A percentile compares a stretch with the other conserved stretches of the same genome.
Conservation (phyloP, 2,329 filamentous ascomycete species). For the Microsporum ferrugineum region DNA sequence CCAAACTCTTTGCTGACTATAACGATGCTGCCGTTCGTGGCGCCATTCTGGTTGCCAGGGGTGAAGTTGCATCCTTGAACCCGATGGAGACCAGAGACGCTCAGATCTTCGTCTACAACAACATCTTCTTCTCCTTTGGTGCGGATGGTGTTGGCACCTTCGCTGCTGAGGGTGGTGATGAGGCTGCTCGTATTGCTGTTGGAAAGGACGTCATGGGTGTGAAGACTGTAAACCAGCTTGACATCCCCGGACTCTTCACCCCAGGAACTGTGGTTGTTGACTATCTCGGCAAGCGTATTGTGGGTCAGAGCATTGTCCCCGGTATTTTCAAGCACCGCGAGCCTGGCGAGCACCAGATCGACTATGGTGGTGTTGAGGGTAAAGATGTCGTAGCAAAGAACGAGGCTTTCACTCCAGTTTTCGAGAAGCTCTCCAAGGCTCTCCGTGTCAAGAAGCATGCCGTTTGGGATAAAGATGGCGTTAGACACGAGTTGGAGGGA, state of each 20-base stretch:
- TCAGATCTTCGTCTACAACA: constrained; percentile 99
- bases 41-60: constrained; percentile 80
- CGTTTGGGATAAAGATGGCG: constrained; percentile 94
- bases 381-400: constrained; percentile 91
- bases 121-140: constrained; percentile 98
- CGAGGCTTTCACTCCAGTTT: constrained; percentile 69
- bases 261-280: constrained; percentile 94
- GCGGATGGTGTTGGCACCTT: constrained; percentile 97
- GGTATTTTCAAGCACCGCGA: constrained; percentile 99
- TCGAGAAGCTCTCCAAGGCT: constrained; percentile 81
- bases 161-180: constrained; percentile 88
- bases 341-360: constrained; percentile 94
- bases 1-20: constrained; percentile 95
- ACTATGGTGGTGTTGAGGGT: constrained; percentile 95
- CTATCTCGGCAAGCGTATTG: constrained; percentile 92
- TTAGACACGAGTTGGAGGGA: constrained; percentile 80
- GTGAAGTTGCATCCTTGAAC: constrained; percentile 86
- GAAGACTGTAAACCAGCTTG: constrained; percentile 88
- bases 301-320: constrained; percentile 94
- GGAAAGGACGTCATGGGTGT: constrained; percentile 95
- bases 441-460: constrained; percentile 87
- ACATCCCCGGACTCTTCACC: constrained; percentile 88
- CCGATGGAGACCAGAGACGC: constrained; percentile 86
- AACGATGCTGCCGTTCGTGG: constrained; percentile 89
- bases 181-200: constrained; percentile 88